Evolutionary conservation across 1,139 yeast species (phyloP), one percentile per base, ranked within the genome.

Genomic region (Candida tunisiensis): DNA sequence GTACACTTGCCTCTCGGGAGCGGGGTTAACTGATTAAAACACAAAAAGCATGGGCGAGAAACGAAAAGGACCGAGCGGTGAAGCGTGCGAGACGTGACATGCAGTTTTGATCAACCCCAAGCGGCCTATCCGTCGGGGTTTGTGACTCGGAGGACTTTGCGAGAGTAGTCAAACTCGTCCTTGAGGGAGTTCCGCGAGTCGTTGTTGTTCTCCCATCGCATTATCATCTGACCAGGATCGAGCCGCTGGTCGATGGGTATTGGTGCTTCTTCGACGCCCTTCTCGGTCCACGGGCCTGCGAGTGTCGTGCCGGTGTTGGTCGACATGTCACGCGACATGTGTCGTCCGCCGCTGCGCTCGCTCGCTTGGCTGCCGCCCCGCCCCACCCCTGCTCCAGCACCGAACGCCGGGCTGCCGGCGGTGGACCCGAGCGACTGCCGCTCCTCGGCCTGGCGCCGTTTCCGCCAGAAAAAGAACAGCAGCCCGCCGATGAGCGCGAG

Each of bases 101-200:
- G n/a, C n/a, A n/a, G n/a, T n/a, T n/a, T n/a, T n/a, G n/a, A n/a
- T n/a, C n/a, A n/a, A n/a, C n/a, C n/a, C n/a, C n/a, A n/a, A n/a
- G n/a, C n/a, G n/a, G n/a, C n/a, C n/a, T n/a, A n/a, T n/a, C n/a
- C n/a, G n/a, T n/a, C n/a, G n/a, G 79, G 80, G 49, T 78, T 78
- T n/a, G 75, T 65, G 19, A 78, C 73, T 30, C 74, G 62, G 32
- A 79, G 55, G 9, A 72, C 74, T 36, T 71, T 63, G 32, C 92
- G 57, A 6, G 80, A 69, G 47, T 78, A 78, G 46, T 78, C 91
- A 32, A 62, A 57, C 35, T 77, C 75, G 46, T 79, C 92, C 21
- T 71, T 75, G 31, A 79, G 53, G n/a, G 79, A 66, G 35, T 68
- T 60, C 31, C 63, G 57, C 13, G 82, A 70, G 31, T 62, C 65